Percentiles rank a stretch among this genome's conserved stretches.
phyloP scores from a whole-genome alignment of 2,329 filamentous ascomycete species.

The Sclerotinia spermophila region DNA sequence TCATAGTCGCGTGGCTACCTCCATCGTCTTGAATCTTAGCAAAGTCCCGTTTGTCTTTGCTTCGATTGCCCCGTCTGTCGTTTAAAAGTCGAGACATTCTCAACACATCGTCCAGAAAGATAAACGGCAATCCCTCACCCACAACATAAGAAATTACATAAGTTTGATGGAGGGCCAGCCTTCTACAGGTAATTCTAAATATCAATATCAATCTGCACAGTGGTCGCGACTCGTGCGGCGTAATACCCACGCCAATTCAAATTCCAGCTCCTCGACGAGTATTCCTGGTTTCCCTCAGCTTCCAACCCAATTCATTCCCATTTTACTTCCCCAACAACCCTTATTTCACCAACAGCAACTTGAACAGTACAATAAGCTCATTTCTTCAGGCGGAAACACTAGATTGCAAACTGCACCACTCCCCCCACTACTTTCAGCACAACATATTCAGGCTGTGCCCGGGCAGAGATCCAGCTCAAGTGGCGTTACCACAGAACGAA shows the following conservation, averaged over 20 bases:
- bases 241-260: constrained; percentile 34
- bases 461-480: constrained; percentile 52
- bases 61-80: constrained; percentile 4
- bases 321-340: constrained; percentile 55
- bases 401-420: constrained; percentile 55
- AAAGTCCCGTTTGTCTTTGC: constrained; percentile 2
- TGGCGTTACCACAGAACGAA: constrained; percentile 35
- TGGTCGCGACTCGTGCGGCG: constrained; percentile 38
- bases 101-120: neutral
- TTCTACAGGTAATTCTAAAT: constrained; percentile 34
- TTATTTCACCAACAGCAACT: constrained; percentile 60
- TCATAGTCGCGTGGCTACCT: constrained; percentile 19
- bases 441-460: constrained; percentile 53
- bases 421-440: constrained; percentile 52
- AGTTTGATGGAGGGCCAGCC: constrained; percentile 39
- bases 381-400: constrained; percentile 49
- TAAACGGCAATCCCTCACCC: constrained; percentile 12
- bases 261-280: constrained; percentile 29
- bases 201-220: constrained; percentile 39
- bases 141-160: constrained; percentile 28
- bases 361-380: constrained; percentile 62
- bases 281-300: constrained; percentile 32
- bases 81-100: neutral
- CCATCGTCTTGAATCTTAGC: neutral
- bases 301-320: constrained; percentile 51